phyloP scores from a whole-genome alignment of 1,139 yeast genomes.

The Keqinozyma sinolaborantium region DNA sequence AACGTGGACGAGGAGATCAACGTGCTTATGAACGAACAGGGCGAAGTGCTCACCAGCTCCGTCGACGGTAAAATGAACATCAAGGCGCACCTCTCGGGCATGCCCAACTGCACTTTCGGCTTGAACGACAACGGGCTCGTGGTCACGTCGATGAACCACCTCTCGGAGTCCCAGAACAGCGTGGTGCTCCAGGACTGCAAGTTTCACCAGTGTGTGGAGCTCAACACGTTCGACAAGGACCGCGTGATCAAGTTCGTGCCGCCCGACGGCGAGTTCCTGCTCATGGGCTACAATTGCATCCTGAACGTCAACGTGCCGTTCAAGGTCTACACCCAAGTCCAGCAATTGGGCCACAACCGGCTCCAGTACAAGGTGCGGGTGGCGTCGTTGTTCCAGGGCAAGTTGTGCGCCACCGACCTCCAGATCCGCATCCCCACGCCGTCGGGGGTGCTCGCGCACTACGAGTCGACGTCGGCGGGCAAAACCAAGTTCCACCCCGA shows the following conservation, averaged over 20 bases:
- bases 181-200: slow-evolving; percentile 74
- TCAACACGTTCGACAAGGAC: slow-evolving; percentile 76
- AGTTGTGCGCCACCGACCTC: slow-evolving; percentile 65
- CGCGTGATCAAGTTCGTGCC: slow-evolving; percentile 82
- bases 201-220: slow-evolving; percentile 87
- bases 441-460: slow-evolving; percentile 50
- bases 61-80: slow-evolving; percentile 76
- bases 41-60: slow-evolving; percentile 63
- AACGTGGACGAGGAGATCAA: slow-evolving; percentile 76
- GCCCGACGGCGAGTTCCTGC: slow-evolving; percentile 90
- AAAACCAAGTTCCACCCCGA: slow-evolving; percentile 67
- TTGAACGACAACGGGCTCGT: slow-evolving; percentile 41
- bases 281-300: slow-evolving; percentile 66
- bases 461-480: slow-evolving; percentile 55
- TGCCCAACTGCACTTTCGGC: slow-evolving; percentile 66
- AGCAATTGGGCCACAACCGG: slow-evolving; percentile 45
- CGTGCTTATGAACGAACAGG: slow-evolving; percentile 58
- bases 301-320: slow-evolving; percentile 71
- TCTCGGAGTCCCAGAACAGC: slow-evolving; percentile 16
- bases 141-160: not conserved
- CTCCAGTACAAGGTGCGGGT: slow-evolving; percentile 59
- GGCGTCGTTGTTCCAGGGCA: slow-evolving; percentile 60
- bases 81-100: slow-evolving; percentile 74
- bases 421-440: slow-evolving; percentile 69
- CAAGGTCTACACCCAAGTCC: slow-evolving; percentile 58